These are phyloP conservation scores for Rhodosporidiobolus odoratus DNA, from an alignment of 768 basidiomycete species.

Conservation along the genomic window DNA sequence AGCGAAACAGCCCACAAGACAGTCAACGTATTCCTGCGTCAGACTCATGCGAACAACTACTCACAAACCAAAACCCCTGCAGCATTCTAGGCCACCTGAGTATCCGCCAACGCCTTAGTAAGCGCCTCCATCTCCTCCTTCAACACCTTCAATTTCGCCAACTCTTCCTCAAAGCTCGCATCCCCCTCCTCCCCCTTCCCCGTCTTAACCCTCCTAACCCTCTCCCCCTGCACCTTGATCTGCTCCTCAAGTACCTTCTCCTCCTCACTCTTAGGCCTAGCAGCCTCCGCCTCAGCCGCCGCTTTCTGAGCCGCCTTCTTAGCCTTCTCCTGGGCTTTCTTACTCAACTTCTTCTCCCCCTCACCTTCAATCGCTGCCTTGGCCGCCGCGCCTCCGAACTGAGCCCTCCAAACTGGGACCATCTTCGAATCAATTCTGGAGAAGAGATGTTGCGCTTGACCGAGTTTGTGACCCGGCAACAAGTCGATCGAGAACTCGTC, in stretches of 20 bases:
- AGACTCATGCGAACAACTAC: background rate
- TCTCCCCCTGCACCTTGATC: conserved; percentile 68
- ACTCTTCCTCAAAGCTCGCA: conserved; percentile 30
- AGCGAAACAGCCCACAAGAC: no score
- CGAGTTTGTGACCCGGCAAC: conserved; percentile 76
- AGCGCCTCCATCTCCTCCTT: conserved; percentile 39
- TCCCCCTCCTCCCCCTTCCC: conserved; percentile 50
- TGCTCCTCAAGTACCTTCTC: conserved; percentile 66
- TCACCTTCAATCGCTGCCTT: conserved; percentile 39
- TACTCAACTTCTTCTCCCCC: conserved; percentile 16
- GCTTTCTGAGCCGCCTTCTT: conserved; percentile 38
- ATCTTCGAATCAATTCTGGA: conserved; percentile 86
- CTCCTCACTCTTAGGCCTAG: conserved; percentile 59
- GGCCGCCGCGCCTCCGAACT: conserved; percentile 63
- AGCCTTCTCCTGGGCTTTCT: conserved; percentile 32
- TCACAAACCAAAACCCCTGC: background rate
- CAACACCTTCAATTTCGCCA: conserved; percentile 35
- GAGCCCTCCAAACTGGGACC: conserved; percentile 71
- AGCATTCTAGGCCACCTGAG: background rate
- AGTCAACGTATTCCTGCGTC: no score
- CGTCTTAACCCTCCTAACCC: conserved; percentile 62
- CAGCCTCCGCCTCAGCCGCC: conserved; percentile 34
- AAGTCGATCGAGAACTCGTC: conserved; percentile 63
- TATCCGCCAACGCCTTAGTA: background rate
- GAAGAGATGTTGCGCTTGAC: conserved; percentile 83